Base-by-base conservation (phyloP, 2,329 filamentous ascomycete species). In the Venturia pyrina region DNA sequence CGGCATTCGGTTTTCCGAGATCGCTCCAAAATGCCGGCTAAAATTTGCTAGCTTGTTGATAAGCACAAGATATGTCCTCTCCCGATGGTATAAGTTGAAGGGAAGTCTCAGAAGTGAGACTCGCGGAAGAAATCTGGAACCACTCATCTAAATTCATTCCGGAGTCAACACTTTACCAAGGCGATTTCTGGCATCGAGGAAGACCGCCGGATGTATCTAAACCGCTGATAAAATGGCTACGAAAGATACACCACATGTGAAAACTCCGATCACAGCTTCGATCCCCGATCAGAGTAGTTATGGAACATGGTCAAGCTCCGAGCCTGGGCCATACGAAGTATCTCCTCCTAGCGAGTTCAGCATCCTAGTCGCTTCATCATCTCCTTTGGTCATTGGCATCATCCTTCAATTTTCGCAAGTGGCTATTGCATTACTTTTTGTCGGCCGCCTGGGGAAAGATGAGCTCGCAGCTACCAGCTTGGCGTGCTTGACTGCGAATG, bases 401-500 rank as follows among this genome's bases (percentile, higher is more conserved):
- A 43, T 44, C 10, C 60, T 62, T 19, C 60, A 62, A 15, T 62
- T 48, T 8, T 44, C 40, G 21, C 60, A 62, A 62, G 60, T 62
- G 24, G 60, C 40, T 48, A 62, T 62, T 28, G 40, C n/a, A 2
- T 43, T 62, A 8, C 40, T 62, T 6, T 62, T 62, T 8, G 60
- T 62, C 5, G 60, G 60, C 24, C 32, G 60, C 15, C 32, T 62
- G n/a, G 60, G 60, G 1, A 34, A 62, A 48, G 43, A 62, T 44
- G 60, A 62, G 15, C 60, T 62, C 40, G 60, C 43, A 21, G 60
- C 60, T 32, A 48, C 43, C 1, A 62, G 60, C 24, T 40, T 62
- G 60, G 60, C 60, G 28, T 44, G 40, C 15, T 43, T 62, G 60
- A 62, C 60, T 10, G 60, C 60, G 3, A 62, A 62, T 40, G 60